phyloP scores from a whole-genome alignment of 345 rosid genomes.

The Hibiscus trionum region DNA sequence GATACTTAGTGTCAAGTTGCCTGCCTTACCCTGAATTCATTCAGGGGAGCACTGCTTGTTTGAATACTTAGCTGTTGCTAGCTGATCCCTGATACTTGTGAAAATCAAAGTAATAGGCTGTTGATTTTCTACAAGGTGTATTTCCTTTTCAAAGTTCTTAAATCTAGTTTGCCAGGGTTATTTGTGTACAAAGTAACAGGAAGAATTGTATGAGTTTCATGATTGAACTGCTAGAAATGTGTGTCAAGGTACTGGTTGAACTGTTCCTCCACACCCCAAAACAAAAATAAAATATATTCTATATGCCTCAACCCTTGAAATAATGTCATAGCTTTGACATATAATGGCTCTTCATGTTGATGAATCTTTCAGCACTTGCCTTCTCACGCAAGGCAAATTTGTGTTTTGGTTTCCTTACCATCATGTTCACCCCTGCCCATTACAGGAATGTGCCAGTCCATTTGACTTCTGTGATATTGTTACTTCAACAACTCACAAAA shows the following conservation, averaged over 20 bases:
- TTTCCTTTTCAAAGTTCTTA: neutral
- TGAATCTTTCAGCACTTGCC: neutral
- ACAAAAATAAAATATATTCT: neutral
- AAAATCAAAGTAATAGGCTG: neutral
- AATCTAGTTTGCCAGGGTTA: neutral
- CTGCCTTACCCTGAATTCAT: neutral
- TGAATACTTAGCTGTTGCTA: constrained; percentile 4
- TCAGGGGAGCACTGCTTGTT: neutral
- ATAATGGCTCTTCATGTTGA: neutral
- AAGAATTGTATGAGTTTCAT: neutral
- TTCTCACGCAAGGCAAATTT: neutral
- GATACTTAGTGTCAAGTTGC: neutral
- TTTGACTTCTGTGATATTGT: constrained; percentile 96
- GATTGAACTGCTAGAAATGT: neutral
- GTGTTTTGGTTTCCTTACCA: neutral
- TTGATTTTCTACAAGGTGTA: neutral
- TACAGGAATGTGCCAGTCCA: constrained; percentile 80
- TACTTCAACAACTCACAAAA: constrained; percentile 95
- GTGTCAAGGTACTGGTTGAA: neutral
- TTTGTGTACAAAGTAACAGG: neutral
- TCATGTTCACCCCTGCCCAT: constrained; percentile 2
- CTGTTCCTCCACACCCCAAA: neutral
- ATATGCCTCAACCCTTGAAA: neutral
- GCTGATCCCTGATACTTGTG: neutral
- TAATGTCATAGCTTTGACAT: neutral